Conservation (phyloP, 2,329 filamentous ascomycete genomes). For the Fusarium metavorans region DNA sequence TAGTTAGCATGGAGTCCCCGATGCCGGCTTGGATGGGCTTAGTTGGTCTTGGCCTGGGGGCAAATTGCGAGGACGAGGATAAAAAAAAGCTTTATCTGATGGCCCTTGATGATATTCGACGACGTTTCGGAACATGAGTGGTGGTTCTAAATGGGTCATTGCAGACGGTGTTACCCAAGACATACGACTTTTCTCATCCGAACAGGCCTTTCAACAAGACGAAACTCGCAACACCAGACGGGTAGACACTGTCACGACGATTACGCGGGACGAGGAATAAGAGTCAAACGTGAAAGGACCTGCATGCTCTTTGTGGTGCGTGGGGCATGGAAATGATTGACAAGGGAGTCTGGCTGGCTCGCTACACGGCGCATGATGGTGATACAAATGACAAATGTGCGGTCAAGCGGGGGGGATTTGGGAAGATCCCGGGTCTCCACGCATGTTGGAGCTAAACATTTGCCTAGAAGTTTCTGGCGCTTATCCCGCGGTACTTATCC, state of each 20-base stretch:
- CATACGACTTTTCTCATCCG: neutral
- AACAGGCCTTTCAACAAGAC: neutral
- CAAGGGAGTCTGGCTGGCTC: slow-evolving; percentile 6
- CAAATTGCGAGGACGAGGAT: neutral
- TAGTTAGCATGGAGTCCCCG: neutral
- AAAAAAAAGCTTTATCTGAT: slow-evolving; percentile 13
- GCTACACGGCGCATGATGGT: neutral
- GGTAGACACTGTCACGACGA: neutral
- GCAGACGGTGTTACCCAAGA: neutral
- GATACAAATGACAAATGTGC: slow-evolving; percentile 13
- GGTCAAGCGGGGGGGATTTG: neutral
- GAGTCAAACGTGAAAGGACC: slow-evolving; percentile 2
- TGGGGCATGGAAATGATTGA: slow-evolving; percentile 16
- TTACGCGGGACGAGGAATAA: neutral
- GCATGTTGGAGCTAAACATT: slow-evolving; percentile 14
- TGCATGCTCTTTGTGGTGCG: slow-evolving; percentile 36
- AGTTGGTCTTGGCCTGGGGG: neutral
- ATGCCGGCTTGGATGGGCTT: slow-evolving; percentile 7
- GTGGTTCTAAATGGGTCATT: neutral
- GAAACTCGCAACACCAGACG: neutral
- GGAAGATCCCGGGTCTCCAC: neutral
- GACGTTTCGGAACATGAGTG: neutral
- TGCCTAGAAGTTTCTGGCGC: slow-evolving; percentile 37
- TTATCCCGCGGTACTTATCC: slow-evolving; percentile 30
- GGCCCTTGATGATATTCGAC: neutral